phyloP scores from a whole-genome alignment of 306 rosid genomes.

The Gastrolobium bilobum region DNA sequence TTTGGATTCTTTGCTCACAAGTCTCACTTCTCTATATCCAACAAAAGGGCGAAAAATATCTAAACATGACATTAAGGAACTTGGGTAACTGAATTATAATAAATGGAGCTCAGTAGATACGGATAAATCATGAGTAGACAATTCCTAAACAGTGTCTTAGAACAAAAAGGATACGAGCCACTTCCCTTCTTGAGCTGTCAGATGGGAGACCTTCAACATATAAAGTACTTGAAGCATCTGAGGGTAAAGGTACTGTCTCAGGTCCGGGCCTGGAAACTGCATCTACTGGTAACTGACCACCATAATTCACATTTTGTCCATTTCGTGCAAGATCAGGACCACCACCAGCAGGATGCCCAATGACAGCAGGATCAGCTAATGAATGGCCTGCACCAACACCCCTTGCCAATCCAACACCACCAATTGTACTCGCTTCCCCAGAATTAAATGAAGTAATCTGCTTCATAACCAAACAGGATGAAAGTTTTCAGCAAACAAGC shows the following conservation, averaged over 20 bases:
- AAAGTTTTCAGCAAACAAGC: slow-evolving; percentile 47
- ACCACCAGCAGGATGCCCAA: slow-evolving; percentile 59
- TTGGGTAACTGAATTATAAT: slow-evolving; percentile 13
- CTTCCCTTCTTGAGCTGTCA: slow-evolving; percentile 86
- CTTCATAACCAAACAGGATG: slow-evolving; percentile 52
- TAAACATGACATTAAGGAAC: slow-evolving; percentile 53
- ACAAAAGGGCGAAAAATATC: slow-evolving; percentile 95
- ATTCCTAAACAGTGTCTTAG: slow-evolving; percentile 37
- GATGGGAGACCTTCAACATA: slow-evolving; percentile 94
- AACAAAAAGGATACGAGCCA: slow-evolving; percentile 84
- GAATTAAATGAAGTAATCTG: slow-evolving; percentile 69
- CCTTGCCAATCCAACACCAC: slow-evolving; percentile 71
- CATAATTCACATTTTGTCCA: slow-evolving; percentile 60
- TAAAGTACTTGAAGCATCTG: slow-evolving; percentile 85
- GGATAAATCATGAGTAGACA: slow-evolving; percentile 17
- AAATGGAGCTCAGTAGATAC: slow-evolving; percentile 34
- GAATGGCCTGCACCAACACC: slow-evolving; percentile 61
- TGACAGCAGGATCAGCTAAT: slow-evolving; percentile 60
- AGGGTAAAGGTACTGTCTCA: slow-evolving; percentile 78
- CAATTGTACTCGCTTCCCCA: slow-evolving; percentile 68
- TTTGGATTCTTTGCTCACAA: slow-evolving; percentile 86
- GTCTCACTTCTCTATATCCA: slow-evolving; percentile 91
- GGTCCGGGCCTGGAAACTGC: slow-evolving; percentile 67
- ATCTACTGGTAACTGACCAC: slow-evolving; percentile 72
- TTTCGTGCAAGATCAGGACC: slow-evolving; percentile 66